A percentile compares a stretch with the other conserved stretches of the same genome.
Conservation (phyloP, 805 yeast species). For the Candida patagonica region DNA sequence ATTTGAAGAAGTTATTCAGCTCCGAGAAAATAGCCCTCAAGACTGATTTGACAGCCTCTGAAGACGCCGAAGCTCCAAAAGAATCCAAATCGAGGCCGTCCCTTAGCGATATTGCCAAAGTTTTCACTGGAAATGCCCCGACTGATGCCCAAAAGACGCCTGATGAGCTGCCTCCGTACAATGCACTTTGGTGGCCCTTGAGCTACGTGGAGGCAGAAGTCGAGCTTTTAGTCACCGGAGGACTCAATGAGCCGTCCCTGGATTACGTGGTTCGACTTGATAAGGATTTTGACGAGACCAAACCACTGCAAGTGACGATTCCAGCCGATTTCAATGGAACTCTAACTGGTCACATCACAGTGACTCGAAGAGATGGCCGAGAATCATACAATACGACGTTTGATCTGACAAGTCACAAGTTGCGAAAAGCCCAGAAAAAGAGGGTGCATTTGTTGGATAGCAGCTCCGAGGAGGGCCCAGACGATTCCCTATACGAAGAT, state of each 20-base stretch:
- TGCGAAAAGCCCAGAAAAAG: background rate
- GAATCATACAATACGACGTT: background rate
- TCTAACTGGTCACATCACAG: background rate
- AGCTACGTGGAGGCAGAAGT: constrained; percentile 1
- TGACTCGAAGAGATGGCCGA: constrained; percentile 1
- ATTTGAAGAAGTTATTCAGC: background rate
- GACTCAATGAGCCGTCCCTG: background rate
- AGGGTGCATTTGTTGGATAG: background rate
- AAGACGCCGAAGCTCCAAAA: background rate
- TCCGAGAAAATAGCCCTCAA: background rate
- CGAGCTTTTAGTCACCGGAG: background rate
- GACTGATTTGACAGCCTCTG: constrained; percentile 1
- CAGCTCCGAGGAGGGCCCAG: background rate
- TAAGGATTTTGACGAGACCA: constrained; percentile 1
- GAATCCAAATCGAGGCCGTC: too few species aligned
- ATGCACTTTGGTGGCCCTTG: constrained; percentile 4
- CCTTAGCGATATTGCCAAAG: background rate
- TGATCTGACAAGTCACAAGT: background rate
- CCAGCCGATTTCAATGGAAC: constrained; percentile 3
- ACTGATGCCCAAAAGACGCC: too few species aligned
- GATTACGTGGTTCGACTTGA: background rate
- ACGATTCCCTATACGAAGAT: background rate
- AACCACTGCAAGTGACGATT: background rate
- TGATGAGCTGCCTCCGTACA: constrained; percentile 1
- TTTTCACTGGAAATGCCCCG: background rate